These are phyloP conservation scores for Exophiala calicioides DNA, from an alignment of 2,329 filamentous ascomycete genomes.

Conservation along the genomic window DNA sequence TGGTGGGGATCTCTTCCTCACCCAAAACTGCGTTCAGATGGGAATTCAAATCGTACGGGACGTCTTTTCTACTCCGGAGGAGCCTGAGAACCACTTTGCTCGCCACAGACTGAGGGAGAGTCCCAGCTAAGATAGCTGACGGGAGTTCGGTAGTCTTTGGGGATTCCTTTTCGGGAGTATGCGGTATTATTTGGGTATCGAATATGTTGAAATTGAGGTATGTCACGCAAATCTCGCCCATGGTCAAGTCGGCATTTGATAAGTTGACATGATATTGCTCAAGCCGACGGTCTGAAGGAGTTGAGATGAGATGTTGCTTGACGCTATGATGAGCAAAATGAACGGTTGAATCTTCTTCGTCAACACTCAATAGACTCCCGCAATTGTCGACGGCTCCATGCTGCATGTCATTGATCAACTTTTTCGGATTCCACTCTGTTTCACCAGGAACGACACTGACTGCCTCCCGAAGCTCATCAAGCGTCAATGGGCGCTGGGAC, in stretches of 20 bases:
- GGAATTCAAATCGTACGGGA: not conserved
- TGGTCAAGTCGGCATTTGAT: conserved; percentile 1
- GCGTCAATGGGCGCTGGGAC: conserved; percentile 11
- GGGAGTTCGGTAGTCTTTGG: not conserved
- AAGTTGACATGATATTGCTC: not conserved
- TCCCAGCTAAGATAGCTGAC: not conserved
- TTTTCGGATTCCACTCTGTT: conserved; percentile 8
- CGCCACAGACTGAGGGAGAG: not conserved
- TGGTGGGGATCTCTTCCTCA: not conserved
- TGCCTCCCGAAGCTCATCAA: conserved; percentile 17
- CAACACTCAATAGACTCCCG: conserved; percentile 21
- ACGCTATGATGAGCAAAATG: conserved; percentile 21
- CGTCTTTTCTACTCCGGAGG: not conserved
- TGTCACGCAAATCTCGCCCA: conserved; percentile 19
- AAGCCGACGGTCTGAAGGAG: not conserved
- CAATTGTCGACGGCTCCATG: conserved; percentile 16
- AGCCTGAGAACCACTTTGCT: conserved; percentile 9
- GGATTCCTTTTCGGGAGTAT: not conserved
- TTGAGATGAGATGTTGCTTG: conserved; percentile 11
- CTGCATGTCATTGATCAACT: conserved; percentile 27
- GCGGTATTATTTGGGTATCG: conserved; percentile 9
- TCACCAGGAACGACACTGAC: conserved; percentile 11
- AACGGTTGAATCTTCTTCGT: conserved; percentile 26
- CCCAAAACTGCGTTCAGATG: not conserved
- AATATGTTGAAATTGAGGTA: conserved; percentile 20